Conservation (phyloP, 257 asterid species). For the Leptodermis oblonga region DNA sequence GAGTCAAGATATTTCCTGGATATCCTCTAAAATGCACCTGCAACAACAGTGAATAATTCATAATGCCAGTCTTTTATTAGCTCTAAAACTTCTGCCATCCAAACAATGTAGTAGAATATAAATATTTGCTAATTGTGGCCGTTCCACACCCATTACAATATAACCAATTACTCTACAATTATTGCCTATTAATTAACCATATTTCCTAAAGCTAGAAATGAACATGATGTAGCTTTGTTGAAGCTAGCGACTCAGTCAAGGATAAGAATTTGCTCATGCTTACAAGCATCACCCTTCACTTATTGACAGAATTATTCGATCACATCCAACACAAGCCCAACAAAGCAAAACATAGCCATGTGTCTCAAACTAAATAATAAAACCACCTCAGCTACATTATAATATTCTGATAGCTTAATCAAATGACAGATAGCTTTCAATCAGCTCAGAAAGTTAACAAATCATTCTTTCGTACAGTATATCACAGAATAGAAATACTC, state of each 20-base stretch:
- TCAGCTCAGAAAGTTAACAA: not conserved
- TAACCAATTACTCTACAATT: not conserved
- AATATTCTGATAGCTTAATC: constrained; percentile 5
- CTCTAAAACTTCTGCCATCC: not conserved
- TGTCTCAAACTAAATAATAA: not conserved
- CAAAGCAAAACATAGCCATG: not conserved
- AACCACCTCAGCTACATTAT: not conserved
- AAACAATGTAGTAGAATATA: not conserved
- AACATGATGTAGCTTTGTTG: not conserved
- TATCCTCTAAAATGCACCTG: constrained; percentile 98
- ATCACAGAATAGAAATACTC: not conserved
- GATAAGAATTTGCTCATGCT: not conserved
- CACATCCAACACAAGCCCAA: constrained; percentile 7
- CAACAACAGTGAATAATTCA: constrained; percentile 19
- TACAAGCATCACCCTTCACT: not conserved
- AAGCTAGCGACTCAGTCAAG: not conserved
- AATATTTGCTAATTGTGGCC: not conserved
- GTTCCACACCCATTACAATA: not conserved
- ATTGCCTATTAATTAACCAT: not conserved
- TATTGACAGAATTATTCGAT: not conserved
- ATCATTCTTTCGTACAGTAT: not conserved
- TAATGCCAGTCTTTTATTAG: no score
- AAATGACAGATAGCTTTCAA: not conserved
- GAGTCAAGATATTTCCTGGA: constrained; percentile 69
- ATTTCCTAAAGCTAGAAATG: not conserved